These are phyloP conservation scores for Barnettozyma pratensis DNA, from an alignment of 805 yeast species.

Conservation along the genomic window DNA sequence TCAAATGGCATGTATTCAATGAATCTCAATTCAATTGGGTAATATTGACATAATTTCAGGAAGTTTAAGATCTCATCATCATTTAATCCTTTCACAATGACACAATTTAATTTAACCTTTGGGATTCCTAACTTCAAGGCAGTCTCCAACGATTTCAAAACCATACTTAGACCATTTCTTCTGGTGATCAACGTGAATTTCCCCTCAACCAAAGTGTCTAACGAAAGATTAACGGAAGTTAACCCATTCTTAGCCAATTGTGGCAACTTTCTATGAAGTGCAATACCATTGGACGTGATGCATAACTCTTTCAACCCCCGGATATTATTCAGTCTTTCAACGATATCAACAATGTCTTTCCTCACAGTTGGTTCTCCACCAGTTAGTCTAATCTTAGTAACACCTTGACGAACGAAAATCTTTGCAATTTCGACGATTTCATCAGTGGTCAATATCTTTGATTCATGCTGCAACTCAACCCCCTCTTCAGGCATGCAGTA, in stretches of 20 bases:
- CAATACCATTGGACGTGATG: conserved; percentile 48
- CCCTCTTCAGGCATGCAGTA: conserved; percentile 60
- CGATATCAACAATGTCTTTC: conserved; percentile 42
- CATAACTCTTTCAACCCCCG: conserved; percentile 44
- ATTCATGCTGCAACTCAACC: conserved; percentile 40
- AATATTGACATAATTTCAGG: conserved; percentile 34
- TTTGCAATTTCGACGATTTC: conserved; percentile 40
- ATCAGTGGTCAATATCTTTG: conserved; percentile 34
- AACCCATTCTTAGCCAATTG: conserved; percentile 37
- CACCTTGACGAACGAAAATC: conserved; percentile 43
- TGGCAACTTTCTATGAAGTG: conserved; percentile 43
- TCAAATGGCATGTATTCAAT: conserved; percentile 57
- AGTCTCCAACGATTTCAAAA: conserved; percentile 37
- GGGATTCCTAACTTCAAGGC: conserved; percentile 41
- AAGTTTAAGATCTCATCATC: conserved; percentile 48
- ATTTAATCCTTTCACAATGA: conserved; percentile 43
- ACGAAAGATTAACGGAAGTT: conserved; percentile 41
- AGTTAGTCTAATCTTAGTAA: conserved; percentile 45
- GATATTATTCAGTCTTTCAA: conserved; percentile 31
- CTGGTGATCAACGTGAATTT: conserved; percentile 45
- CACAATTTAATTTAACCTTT: conserved; percentile 44
- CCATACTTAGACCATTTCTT: conserved; percentile 43
- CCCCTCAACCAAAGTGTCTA: conserved; percentile 48
- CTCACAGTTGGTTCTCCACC: conserved; percentile 57
- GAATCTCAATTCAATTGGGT: conserved; percentile 43